phyloP scores from a whole-genome alignment of 1,139 yeast genomes.

The Schizosaccharomyces versatilis region DNA sequence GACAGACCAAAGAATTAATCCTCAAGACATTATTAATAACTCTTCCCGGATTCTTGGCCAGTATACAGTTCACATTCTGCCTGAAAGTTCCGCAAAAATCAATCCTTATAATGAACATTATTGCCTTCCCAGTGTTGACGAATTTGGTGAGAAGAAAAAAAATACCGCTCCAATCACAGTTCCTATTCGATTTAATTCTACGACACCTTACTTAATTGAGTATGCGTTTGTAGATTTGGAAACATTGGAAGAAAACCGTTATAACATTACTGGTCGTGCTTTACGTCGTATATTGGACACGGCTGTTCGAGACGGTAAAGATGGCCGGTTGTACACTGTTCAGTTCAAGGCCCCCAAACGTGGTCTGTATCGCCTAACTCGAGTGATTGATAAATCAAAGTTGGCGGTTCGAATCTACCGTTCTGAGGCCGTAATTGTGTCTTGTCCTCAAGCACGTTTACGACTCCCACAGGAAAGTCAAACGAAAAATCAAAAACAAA shows the following conservation, averaged over 20 bases:
- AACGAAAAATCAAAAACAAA: neutral
- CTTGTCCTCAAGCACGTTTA: conserved; percentile 54
- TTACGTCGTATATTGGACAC: conserved; percentile 27
- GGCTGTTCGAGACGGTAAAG: conserved; percentile 19
- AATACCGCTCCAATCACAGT: conserved; percentile 20
- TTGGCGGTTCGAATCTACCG: conserved; percentile 42
- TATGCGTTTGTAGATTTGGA: conserved; percentile 39
- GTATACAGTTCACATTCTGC: conserved; percentile 66
- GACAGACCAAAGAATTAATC: conserved; percentile 30
- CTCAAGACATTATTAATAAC: conserved; percentile 30
- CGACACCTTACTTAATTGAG: conserved; percentile 50
- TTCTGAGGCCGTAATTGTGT: conserved; percentile 43
- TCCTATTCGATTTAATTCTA: conserved; percentile 66
- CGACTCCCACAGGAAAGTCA: conserved; percentile 22
- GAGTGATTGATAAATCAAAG: conserved; percentile 43
- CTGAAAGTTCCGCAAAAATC: conserved; percentile 70
- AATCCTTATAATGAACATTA: conserved; percentile 49
- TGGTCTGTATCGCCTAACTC: conserved; percentile 49
- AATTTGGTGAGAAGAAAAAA: neutral
- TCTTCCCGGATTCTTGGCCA: conserved; percentile 65
- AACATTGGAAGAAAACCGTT: conserved; percentile 23
- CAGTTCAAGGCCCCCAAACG: conserved; percentile 39
- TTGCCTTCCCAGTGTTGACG: conserved; percentile 29
- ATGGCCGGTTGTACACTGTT: conserved; percentile 19
- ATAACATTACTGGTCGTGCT: conserved; percentile 38